Evolutionary conservation across 1,139 yeast genomes (phyloP).

Genomic region (Wickerhamomyces sp.): DNA sequence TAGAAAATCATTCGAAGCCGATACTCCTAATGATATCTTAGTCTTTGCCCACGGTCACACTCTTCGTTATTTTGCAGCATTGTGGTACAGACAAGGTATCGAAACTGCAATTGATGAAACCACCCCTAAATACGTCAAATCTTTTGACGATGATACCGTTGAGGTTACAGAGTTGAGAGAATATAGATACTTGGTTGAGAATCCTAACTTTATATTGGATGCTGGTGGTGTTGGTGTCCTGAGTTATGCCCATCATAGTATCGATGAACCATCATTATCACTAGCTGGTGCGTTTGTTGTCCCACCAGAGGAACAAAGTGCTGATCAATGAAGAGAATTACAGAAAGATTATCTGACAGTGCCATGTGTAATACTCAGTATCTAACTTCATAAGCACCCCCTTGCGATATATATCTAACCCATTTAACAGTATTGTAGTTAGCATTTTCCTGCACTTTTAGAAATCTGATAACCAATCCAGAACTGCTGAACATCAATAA

Average conservation of each 20-base stretch:
- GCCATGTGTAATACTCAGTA: constrained; percentile 32
- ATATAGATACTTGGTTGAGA: constrained; percentile 34
- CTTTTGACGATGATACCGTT: constrained; percentile 27
- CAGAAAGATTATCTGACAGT: no score
- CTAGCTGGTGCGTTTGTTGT: constrained; percentile 77
- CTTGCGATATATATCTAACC: constrained; percentile 72
- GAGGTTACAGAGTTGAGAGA: constrained; percentile 27
- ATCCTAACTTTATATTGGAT: constrained; percentile 80
- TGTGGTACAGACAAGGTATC: constrained; percentile 59
- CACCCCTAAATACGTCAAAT: constrained; percentile 15
- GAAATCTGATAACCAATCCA: constrained; percentile 68
- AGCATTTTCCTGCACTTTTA: constrained; percentile 62
- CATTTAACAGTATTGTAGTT: constrained; percentile 77
- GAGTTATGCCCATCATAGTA: constrained; percentile 80
- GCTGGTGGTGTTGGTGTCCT: constrained; percentile 95
- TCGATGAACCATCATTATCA: constrained; percentile 80
- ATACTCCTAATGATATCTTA: constrained; percentile 62
- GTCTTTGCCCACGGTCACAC: constrained; percentile 94
- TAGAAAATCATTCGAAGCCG: constrained; percentile 46
- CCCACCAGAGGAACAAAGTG: constrained; percentile 47
- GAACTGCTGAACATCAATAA: constrained; percentile 77
- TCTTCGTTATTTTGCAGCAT: constrained; percentile 78
- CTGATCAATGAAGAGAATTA: neutral
- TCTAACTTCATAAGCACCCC: constrained; percentile 79
- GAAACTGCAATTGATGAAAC: constrained; percentile 22